Base-by-base conservation (phyloP, 805 yeast species). In the Pichia sporocuriosa region DNA sequence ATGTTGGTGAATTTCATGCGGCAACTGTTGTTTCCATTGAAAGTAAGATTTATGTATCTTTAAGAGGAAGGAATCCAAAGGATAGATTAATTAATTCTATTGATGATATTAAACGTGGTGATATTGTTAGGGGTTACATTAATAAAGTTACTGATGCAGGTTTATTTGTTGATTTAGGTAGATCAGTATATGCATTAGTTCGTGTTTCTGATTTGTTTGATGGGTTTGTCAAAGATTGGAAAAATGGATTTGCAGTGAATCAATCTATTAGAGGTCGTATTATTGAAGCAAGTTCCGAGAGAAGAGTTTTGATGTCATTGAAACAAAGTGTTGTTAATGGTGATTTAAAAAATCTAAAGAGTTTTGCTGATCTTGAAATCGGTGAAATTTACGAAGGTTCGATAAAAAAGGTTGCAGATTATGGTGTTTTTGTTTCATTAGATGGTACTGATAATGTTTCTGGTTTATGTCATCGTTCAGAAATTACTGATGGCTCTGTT, bases 351-450 rank as follows among this genome's bases (percentile, higher is more conserved):
- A 58, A 70, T 24, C 59, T 77, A 55, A 83, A 81, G 59, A 66
- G 67, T 40, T 79, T 82, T 50, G 79, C 73, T 33, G 93, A 84
- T 43, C 68, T 90, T 42, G 63, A 75, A 43, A 78, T 71, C 39
- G 95, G 84, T 42, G 84, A 81, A 22, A 65, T 81, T 24, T 77
- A 68, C 51, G 90, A 83, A 56, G 98, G 96, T 58, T 65, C 79
- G 3, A 81, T 90, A 33, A 80, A 76, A 57, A 75, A 75, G 46
- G 84, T 81, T 20, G 79, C 88, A 26, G 95, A 85, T 35, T 90
- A 81, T 58, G 98, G 98, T 67, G 95, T 87, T 3, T 90, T 90
- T 57, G 83, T 90, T 39, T 80, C 77, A 48, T 68, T 90, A 41
- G 88, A 81, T 50, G 84, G 82, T 34, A 80, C 93, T 31, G 65